These are phyloP conservation scores for Polytrichum commune DNA, from an alignment of 225 moss, liverwort and hornwort species.

Conservation along the genomic window DNA sequence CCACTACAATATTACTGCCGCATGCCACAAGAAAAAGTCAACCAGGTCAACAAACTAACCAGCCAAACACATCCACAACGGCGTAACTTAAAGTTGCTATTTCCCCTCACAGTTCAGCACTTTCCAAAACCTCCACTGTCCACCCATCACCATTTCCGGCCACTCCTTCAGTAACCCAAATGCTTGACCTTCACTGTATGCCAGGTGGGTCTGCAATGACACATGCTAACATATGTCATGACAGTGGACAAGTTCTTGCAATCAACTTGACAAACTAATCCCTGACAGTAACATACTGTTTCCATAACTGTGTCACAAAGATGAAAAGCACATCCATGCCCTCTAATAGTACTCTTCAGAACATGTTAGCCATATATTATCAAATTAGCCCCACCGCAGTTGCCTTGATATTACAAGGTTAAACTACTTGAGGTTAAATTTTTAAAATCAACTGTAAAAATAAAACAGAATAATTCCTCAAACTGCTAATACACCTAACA, in stretches of 20 bases:
- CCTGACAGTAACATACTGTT: too few species aligned
- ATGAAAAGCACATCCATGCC: too few species aligned
- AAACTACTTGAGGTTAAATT: too few species aligned
- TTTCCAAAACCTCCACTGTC: conserved; percentile 36
- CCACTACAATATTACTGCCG: conserved; percentile 45
- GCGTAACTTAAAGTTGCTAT: conserved; percentile 8
- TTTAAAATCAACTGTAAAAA: too few species aligned
- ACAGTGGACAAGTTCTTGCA: background rate
- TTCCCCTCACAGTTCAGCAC: conserved; percentile 40
- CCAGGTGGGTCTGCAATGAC: conserved; percentile 22
- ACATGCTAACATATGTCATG: background rate
- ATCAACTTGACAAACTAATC: too few species aligned
- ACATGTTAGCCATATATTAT: too few species aligned
- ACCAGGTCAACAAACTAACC: conserved; percentile 91
- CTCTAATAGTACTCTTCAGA: too few species aligned
- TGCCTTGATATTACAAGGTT: too few species aligned
- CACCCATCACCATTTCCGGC: conserved; percentile 44
- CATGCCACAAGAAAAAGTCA: conserved; percentile 66
- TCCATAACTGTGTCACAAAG: too few species aligned
- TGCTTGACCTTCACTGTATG: conserved; percentile 21
- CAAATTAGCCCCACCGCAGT: too few species aligned
- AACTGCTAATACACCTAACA: background rate
- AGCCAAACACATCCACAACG: conserved; percentile 71
- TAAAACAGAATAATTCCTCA: background rate
- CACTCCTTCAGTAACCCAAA: conserved; percentile 33